Conservation (phyloP, 2,329 filamentous ascomycete genomes). For the Rugonectria rugulosa region DNA sequence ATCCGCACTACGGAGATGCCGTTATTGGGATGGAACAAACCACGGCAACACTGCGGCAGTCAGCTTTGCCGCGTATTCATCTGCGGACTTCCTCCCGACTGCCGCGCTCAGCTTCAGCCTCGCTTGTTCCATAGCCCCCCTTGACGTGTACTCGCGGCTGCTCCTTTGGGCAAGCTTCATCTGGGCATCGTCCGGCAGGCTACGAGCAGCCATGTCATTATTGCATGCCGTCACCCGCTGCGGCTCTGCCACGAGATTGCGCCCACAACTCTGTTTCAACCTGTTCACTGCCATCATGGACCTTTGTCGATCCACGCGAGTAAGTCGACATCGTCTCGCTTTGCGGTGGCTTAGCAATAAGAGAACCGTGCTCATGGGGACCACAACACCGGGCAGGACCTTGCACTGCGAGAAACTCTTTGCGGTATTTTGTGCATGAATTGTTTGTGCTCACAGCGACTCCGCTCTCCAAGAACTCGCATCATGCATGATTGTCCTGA, state of each 20-base stretch:
- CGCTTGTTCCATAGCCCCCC: no score
- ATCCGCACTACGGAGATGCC: slow-evolving; percentile 25
- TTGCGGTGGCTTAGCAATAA: slow-evolving; percentile 8
- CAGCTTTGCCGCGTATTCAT: background rate
- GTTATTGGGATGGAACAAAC: slow-evolving; percentile 13
- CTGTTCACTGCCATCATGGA: background rate
- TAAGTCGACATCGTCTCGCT: background rate
- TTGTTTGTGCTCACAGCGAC: slow-evolving; percentile 23
- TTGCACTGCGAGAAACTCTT: slow-evolving; percentile 26
- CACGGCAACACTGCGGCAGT: slow-evolving; percentile 21
- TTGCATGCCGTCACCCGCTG: slow-evolving; percentile 15
- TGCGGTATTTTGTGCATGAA: slow-evolving; percentile 32
- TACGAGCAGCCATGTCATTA: no score
- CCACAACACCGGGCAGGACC: slow-evolving; percentile 19
- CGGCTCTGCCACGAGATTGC: slow-evolving; percentile 4
- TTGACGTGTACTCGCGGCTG: no score
- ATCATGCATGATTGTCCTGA: slow-evolving; percentile 29
- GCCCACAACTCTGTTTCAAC: slow-evolving; percentile 2
- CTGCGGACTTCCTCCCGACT: slow-evolving; percentile 6
- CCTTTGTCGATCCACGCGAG: background rate
- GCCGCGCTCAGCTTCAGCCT: slow-evolving; percentile 8
- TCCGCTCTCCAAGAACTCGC: slow-evolving; percentile 29
- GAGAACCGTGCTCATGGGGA: slow-evolving; percentile 14
- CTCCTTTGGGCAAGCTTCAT: slow-evolving; percentile 31
- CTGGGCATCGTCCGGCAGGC: no score